A percentile compares a stretch with the other conserved stretches of the same genome.
phyloP scores from a whole-genome alignment of 192 early-diverging fungal species.

The Rhizoclosmatium sp. region DNA sequence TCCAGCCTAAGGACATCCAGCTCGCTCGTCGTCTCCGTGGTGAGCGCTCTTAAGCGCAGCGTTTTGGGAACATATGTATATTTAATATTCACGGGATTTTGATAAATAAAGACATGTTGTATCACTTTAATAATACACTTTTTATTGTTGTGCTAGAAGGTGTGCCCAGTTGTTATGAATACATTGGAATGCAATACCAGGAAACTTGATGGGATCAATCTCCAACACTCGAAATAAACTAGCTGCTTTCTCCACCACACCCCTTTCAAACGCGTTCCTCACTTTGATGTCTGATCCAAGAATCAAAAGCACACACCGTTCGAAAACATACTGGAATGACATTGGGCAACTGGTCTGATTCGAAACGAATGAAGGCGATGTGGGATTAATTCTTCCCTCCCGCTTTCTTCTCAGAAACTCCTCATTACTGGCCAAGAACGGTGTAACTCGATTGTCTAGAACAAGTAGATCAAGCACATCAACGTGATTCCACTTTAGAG shows the following conservation, averaged over 20 bases:
- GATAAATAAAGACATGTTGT: too few relatives aligned
- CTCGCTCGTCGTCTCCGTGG: constrained; percentile 88
- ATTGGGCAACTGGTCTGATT: neutral
- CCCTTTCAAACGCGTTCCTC: neutral
- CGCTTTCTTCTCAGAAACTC: neutral
- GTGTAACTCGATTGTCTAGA: neutral
- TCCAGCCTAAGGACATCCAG: constrained; percentile 99
- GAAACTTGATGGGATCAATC: neutral
- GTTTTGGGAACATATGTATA: too few relatives aligned
- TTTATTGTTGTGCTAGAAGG: neutral
- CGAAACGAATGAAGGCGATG: neutral
- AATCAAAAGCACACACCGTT: neutral
- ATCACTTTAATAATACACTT: neutral
- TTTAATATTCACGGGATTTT: too few relatives aligned
- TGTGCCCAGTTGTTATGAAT: neutral
- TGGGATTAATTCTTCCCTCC: neutral
- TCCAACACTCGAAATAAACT: neutral
- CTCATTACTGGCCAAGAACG: neutral
- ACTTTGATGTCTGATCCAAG: neutral
- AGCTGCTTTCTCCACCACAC: neutral
- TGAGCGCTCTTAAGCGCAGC: constrained; percentile 45
- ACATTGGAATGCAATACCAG: neutral
- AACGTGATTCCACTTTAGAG: neutral
- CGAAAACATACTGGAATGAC: neutral
- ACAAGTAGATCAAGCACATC: neutral